Evolutionary conservation across 345 rosid genomes (phyloP), one percentile per base, ranked within the genome.

Genomic region (Linum tenue): DNA sequence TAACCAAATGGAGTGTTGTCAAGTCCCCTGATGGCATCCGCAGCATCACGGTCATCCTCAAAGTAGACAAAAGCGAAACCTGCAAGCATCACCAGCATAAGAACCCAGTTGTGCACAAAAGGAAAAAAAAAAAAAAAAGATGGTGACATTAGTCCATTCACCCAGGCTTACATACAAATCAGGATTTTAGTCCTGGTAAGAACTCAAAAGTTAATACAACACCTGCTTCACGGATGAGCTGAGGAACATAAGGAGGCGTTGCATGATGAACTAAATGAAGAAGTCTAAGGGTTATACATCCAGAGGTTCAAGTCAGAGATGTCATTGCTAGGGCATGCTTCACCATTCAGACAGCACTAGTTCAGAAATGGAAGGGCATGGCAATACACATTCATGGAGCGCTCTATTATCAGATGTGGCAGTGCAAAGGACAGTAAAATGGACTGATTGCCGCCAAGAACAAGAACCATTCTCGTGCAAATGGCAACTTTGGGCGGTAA

Each of bases 31-130:
- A 91, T 88, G 62, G 94, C 90, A 77, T 86, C 91, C 39, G 83
- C 85, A 71, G 94, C 97, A 86, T 91, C 94, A 14, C 82, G 87
- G 53, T 88, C 94, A 65, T 88, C 90, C 79, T 88, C 94, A 64
- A 85, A 88, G 77, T 86, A 91, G 69, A 88, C 96, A 73, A 91
- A 91, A 35, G 96, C 96, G 79, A 81, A 91, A 1, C 98, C 96
- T 91, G 80, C 81, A 82, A 70, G 11, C 6, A 57, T 15, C 39
- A 64, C 41, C n/a, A 39, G 71, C 37, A 72, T 70, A 35, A 62
- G 75, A 66, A 55, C 39, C 39, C 55, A 67, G 68, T 35, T 36
- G 41, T 63, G 35, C 44, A 64, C 22, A 22, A 22, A 22, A 22
- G 31, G 60, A 39, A 60, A 2, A 22, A 68, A 39, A 64, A 0